Base-by-base conservation (phyloP, 139 green algal species). In the Coelastrella sp. region DNA sequence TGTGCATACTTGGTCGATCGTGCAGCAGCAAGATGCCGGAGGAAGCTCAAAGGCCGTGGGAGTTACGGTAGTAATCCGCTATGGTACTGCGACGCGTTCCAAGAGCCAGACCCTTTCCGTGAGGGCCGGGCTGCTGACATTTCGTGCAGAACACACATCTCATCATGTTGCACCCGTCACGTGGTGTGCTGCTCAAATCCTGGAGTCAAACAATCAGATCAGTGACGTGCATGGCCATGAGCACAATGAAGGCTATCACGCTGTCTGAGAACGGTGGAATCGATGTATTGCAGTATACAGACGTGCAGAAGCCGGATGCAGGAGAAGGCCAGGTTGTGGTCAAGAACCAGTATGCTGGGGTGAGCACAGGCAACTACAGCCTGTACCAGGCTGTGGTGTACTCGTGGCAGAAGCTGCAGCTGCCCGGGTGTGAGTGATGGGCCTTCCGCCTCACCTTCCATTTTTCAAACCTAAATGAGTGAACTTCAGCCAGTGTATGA, bases 301-400 rank as follows among this genome's bases (percentile, higher is more conserved):
- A 88, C 19, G 15, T 88, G 6, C 65, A 88, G n/a, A 66, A 81
- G 22, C 84, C 84, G 7, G 25, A 15, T 12, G 15, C 84, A 70
- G 65, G 84, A 20, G 65, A 88, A 20, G 84, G 14, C 57, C 24
- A 80, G 12, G 70, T 89, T 4, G 4, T 89, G 20, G 25, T 89
- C 19, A 89, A 89, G 84, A 89, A 89, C 63, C 68, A 81, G n/a
- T 89, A 74, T 24, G 15, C 25, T 58, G 84, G 84, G n/a, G 84
- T 89, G 61, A 85, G 79, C 57, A 27, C 35, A 12, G 56, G 65
- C 65, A 73, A 17, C 65, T 73, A n/a, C n/a, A n/a, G n/a, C n/a
- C n/a, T n/a, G n/a, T n/a, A n/a, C 15, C 65, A n/a, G 65, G 15
- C 65, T 73, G 65, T 5, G 65, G 5, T 73, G 65, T 5, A 73